Evolutionary conservation across 208 protist species (phyloP), one percentile per base, ranked within the genome.

Genomic region (Leishmania tarentolae): DNA sequence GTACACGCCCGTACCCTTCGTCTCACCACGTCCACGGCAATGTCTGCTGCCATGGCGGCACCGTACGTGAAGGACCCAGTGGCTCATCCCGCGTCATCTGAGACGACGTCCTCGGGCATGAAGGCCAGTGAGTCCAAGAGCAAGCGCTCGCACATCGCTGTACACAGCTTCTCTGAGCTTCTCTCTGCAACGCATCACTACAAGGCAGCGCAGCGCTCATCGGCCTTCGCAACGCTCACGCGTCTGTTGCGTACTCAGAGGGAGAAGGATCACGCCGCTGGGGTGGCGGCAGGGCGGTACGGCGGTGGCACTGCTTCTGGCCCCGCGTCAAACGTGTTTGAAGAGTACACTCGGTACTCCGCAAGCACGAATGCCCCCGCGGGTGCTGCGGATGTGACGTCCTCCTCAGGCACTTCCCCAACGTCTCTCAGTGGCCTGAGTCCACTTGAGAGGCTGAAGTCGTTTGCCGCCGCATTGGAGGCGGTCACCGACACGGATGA

Each of bases 1-100:
- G 91, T 97, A n/a, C 92, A 95, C 76, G 93, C 93, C 40, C 90
- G 92, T 47, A 94, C 91, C 24, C 74, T 97, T 50, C 90, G 88
- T 68, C 81, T 97, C 78, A 78, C 83, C 63, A 92, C 91, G 15
- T 90, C 92, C 24, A 75, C 87, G 0, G 76, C 89, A 8, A 86
- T 95, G 69, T 52, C 81, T 8, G 71, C 77, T 19, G 80, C 80
- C 13, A 82, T 83, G 65, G 66, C 82, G 17, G 19, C 75, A 3
- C 76, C 78, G 35, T 52, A 53, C 59, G 71, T 73, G 1, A 81
- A 52, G 6, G 73, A 82, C 37, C 78, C 77, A 40, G 70, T 68
- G 24, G 7, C 24, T 3, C 81, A 84, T 35, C 76, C 78, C 17
- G 56, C 80, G 5, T 68, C 81, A 3, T 76, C 76, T 24, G 75